These are phyloP conservation scores for Ophiostoma australiae DNA, from an alignment of 2,329 filamentous ascomycete genomes.

Conservation along the genomic window DNA sequence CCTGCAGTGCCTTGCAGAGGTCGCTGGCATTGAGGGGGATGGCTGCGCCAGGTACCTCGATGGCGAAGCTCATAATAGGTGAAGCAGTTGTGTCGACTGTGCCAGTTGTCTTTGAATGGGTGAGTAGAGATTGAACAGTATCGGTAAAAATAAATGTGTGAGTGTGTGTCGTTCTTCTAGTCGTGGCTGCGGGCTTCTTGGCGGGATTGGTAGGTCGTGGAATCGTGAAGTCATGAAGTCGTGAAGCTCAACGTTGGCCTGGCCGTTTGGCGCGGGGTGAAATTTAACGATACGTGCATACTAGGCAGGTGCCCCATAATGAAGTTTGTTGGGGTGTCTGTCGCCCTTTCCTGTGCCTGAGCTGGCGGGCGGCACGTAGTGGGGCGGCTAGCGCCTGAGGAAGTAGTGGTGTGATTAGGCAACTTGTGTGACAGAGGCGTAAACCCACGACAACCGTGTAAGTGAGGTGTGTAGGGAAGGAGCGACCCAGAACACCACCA, in stretches of 20 bases:
- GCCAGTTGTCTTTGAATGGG: not conserved
- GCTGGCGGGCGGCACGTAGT: not conserved
- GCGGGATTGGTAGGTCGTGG: not conserved
- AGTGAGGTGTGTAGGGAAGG: conserved; percentile 12
- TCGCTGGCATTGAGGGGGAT: conserved; percentile 61
- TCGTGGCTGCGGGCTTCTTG: not conserved
- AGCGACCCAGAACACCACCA: not conserved
- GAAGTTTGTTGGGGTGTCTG: not conserved
- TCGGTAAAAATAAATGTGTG: not conserved
- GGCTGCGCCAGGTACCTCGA: conserved; percentile 79
- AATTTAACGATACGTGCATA: not conserved
- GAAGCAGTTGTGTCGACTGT: too few relatives aligned
- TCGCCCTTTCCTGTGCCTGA: conserved; percentile 8
- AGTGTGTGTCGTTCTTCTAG: not conserved
- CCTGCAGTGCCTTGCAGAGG: conserved; percentile 59
- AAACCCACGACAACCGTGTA: not conserved
- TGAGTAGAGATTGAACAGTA: not conserved
- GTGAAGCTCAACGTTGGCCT: not conserved
- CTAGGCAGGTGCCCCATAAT: not conserved
- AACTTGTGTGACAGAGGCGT: not conserved
- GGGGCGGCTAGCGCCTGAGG: conserved; percentile 18
- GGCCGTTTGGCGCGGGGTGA: conserved; percentile 11
- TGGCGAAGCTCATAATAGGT: conserved; percentile 58
- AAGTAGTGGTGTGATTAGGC: not conserved
- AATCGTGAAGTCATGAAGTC: not conserved